Conservation (phyloP, 768 basidiomycete species). For the Naganishia vishniacii region DNA sequence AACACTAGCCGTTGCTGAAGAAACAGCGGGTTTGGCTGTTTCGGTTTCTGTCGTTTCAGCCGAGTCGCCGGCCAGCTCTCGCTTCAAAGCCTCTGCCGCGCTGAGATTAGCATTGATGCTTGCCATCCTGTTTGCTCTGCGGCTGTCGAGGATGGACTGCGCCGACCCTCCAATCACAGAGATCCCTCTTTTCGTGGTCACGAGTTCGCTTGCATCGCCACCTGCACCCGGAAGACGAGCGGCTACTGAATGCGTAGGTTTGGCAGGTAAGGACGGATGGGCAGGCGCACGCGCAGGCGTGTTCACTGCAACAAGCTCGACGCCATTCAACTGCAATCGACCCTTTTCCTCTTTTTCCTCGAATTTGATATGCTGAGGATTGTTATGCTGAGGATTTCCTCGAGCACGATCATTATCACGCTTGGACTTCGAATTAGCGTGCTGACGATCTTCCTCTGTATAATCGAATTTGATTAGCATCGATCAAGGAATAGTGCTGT, state of each 20-base stretch:
- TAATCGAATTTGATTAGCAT: neutral
- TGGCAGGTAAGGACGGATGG: conserved; percentile 62
- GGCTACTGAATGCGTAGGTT: conserved; percentile 53
- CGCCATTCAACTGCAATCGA: conserved; percentile 42
- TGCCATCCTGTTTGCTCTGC: conserved; percentile 19
- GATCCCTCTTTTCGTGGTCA: conserved; percentile 12
- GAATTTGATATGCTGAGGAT: conserved; percentile 38
- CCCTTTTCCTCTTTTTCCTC: conserved; percentile 24
- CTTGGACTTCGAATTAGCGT: conserved; percentile 82
- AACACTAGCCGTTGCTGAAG: too few relatives aligned
- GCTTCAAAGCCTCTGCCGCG: conserved; percentile 88
- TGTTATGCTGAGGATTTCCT: conserved; percentile 50
- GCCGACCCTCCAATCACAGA: conserved; percentile 30
- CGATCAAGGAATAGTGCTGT: neutral
- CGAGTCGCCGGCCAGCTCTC: conserved; percentile 60
- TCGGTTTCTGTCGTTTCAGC: conserved; percentile 46
- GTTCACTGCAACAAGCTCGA: conserved; percentile 45
- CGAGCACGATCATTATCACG: conserved; percentile 56
- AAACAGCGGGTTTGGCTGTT: conserved; percentile 51
- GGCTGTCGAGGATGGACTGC: conserved; percentile 28
- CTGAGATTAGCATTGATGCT: conserved; percentile 95
- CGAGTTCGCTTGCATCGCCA: conserved; percentile 8
- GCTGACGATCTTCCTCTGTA: conserved; percentile 89
- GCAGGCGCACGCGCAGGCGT: conserved; percentile 35
- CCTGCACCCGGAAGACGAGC: conserved; percentile 58